Evolutionary conservation across 129 eudicot species (phyloP), one percentile per base, ranked within the genome.

Genomic region (Flaveria brownii): DNA sequence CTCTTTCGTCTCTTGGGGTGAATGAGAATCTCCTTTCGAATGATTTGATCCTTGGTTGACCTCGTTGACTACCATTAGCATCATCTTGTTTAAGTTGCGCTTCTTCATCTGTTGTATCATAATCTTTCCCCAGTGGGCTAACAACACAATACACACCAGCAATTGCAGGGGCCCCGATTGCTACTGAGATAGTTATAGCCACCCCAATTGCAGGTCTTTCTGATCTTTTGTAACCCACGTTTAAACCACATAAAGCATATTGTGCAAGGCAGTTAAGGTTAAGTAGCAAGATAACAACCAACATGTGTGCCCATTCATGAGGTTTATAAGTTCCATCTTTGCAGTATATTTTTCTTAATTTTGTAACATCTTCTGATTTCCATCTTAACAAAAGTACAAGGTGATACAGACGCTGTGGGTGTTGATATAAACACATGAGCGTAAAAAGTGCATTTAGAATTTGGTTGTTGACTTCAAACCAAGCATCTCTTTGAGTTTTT

Each of bases 391-490:
- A 85, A 66, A 94, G 86, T 22, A 85, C 87, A 43, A 94, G 82
- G 77, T 94, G 97, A 74, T 91, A 87, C 36, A 91, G 80, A 5
- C 97, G 79, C 7, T 87, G 85, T 0, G 98, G 98, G 68, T 94
- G 98, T 70, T 91, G 93, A 80, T 94, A 94, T 20, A 94, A 70
- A 73, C 97, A 94, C 97, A 94, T 88, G 46, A 94, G 93, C 2
- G 98, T 94, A 73, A 94, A 94, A 1, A 94, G 71, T 0, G 98
- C 98, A 60, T 94, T 94, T 46, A 91, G 91, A 45, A 94, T 91
- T 74, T 94, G 98, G 74, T 94, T 94, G 65, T 91, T 94, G 63
- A 94, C 98, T 76, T 94, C 98, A 71, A 91, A 91, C 98, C 98
- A 94, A 18, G 93, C 85, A 52, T 94, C 82, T 78, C 98, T 51